These are phyloP conservation scores for Candida tropicalis DNA, from an alignment of 1,139 yeast genomes.

Conservation along the genomic window DNA sequence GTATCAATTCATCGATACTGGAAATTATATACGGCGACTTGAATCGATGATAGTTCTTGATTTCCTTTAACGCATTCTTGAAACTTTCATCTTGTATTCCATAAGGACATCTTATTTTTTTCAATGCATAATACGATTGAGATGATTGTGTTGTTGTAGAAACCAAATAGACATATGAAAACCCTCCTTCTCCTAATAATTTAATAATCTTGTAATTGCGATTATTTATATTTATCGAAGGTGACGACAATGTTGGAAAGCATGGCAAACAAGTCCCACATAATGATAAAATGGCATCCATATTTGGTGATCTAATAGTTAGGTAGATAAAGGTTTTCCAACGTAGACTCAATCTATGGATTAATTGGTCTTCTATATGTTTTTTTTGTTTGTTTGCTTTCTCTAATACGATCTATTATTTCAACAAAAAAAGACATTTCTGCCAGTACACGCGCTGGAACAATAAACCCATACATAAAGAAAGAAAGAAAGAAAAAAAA, in stretches of 20 bases:
- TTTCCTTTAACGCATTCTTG: conserved; percentile 71
- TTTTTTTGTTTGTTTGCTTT: neutral
- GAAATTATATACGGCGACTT: conserved; percentile 65
- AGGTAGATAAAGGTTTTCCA: neutral
- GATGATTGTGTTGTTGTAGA: conserved; percentile 36
- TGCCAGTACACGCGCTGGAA: neutral
- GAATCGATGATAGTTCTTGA: conserved; percentile 74
- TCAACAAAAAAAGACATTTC: too few species aligned
- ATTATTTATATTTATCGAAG: conserved; percentile 54
- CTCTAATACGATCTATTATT: too few species aligned
- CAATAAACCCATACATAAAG: neutral
- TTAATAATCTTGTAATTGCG: conserved; percentile 57
- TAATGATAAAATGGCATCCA: conserved; percentile 29
- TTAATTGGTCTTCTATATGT: neutral
- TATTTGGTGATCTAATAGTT: conserved; percentile 10
- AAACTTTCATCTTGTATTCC: conserved; percentile 69
- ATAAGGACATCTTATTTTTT: conserved; percentile 85
- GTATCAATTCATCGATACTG: conserved; percentile 68
- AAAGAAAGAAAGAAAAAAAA: neutral
- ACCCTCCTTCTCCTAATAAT: conserved; percentile 87
- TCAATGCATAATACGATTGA: conserved; percentile 67
- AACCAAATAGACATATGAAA: conserved; percentile 82
- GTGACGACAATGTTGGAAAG: conserved; percentile 43
- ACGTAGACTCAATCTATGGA: neutral
- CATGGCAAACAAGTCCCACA: conserved; percentile 44